Evolutionary conservation across 1,284 basidiomycete genomes (phyloP), one percentile per base, ranked within the genome.

Genomic region (Ceratobasidium sp.): DNA sequence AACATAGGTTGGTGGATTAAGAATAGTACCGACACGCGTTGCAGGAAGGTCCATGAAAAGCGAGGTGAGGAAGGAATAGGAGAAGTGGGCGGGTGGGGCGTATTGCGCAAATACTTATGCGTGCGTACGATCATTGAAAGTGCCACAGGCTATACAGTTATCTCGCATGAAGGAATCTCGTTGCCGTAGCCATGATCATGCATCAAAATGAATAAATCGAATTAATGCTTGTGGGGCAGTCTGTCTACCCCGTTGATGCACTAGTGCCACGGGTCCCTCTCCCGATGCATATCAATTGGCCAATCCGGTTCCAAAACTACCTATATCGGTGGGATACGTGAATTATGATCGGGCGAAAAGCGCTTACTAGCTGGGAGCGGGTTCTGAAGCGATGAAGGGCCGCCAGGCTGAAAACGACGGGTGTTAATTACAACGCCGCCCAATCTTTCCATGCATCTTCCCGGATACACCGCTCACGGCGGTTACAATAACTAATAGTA

Each of bases 181-280:
- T 94, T 94, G 76, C 95, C 93, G 76, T 93, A 94, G 8, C 91
- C 92, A 73, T 94, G 91, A 71, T 87, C 92, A 86, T 92, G 73
- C 6, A 40, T n/a, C n/a, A 31, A 27, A 31, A 56, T 10, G 40
- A n/a, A 10, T 57, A 47, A 47, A 25, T 27, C 15, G 7, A 12
- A n/a, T 25, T 10, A 52, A 20, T 54, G 17, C 34, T 52, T 12
- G 64, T 57, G 13, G 43, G 52, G 38, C 17, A 3, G 45, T 42
- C 2, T n/a, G n/a, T 90, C 75, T 76, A 93, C 92, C 56, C 93
- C 92, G 77, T 88, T 92, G 72, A 81, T 86, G 84, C 34, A 45
- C 56, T n/a, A n/a, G n/a, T n/a, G n/a, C n/a, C 56, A 58, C 2
- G 56, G 56, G 90, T 84, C 5, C 85, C 85, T 0, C 64, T 80